Conservation (phyloP, 768 basidiomycete species). For the Pleurotus giganteus region DNA sequence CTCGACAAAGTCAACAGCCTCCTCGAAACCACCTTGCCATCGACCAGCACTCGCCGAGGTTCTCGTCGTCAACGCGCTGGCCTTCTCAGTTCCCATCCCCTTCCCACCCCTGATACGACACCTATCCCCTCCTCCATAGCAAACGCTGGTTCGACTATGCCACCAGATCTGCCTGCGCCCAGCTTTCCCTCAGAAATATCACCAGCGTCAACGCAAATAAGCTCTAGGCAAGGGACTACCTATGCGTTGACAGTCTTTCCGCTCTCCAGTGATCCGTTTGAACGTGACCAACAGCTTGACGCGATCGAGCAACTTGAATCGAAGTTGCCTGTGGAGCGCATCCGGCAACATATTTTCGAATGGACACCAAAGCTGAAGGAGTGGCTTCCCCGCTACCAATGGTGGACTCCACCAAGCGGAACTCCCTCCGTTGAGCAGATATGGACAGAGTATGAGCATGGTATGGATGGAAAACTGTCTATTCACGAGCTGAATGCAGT, state of each 20-base stretch:
- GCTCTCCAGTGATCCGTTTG: constrained; percentile 4
- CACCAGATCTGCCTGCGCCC: background rate
- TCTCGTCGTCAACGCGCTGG: background rate
- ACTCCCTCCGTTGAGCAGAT: constrained; percentile 18
- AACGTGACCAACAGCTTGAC: constrained; percentile 6
- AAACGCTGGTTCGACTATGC: too few relatives aligned
- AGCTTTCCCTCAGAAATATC: too few relatives aligned
- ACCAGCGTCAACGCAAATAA: too few relatives aligned
- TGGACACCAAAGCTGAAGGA: constrained; percentile 22
- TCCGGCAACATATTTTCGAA: constrained; percentile 18
- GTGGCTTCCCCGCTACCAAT: constrained; percentile 25
- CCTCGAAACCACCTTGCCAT: background rate
- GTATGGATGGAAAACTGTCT: constrained; percentile 24
- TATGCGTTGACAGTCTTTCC: constrained; percentile 6
- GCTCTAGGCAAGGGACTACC: background rate
- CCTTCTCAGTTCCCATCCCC: background rate
- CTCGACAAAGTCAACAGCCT: background rate
- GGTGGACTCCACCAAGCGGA: constrained; percentile 2
- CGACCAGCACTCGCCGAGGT: background rate
- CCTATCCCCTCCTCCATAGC: too few relatives aligned
- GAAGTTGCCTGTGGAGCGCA: background rate
- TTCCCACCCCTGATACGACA: too few relatives aligned
- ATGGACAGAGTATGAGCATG: constrained; percentile 25
- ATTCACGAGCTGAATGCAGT: constrained; percentile 11
- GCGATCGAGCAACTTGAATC: constrained; percentile 2